phyloP scores from a whole-genome alignment of 306 rosid genomes.

The Pachyrhizus erosus region DNA sequence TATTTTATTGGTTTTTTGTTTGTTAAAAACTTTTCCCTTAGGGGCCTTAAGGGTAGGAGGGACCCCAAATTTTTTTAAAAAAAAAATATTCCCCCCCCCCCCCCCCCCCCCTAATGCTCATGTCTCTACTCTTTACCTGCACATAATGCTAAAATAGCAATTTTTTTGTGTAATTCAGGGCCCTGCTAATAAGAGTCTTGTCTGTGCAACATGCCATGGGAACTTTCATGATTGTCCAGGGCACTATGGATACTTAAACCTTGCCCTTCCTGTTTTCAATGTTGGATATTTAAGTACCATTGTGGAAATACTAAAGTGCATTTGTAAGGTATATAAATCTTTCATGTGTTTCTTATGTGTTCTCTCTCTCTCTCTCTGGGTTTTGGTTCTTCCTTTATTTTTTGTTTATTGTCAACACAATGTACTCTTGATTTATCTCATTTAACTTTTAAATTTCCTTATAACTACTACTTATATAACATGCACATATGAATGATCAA shows the following conservation, averaged over 20 bases:
- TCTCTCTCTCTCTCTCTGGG: not conserved
- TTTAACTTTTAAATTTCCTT: not conserved
- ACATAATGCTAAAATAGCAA: constrained; percentile 17
- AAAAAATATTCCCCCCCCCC: too few species aligned
- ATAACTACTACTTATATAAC: not conserved
- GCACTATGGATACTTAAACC: constrained; percentile 78
- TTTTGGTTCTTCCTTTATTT: constrained; percentile 12
- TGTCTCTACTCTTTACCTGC: not conserved
- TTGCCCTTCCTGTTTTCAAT: constrained; percentile 79
- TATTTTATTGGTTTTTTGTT: too few species aligned
- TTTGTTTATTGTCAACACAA: constrained; percentile 3
- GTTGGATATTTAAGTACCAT: constrained; percentile 67
- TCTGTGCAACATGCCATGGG: constrained; percentile 83
- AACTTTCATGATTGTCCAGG: constrained; percentile 70
- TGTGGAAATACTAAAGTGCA: constrained; percentile 81
- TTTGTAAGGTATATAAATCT: constrained; percentile 75
- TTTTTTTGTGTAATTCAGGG: constrained; percentile 60
- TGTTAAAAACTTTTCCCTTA: too few species aligned
- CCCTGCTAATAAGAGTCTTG: constrained; percentile 64
- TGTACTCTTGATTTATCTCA: not conserved
- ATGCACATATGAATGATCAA: constrained; percentile 7
- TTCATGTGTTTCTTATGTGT: not conserved
- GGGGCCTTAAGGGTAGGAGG: too few species aligned
- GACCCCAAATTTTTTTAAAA: too few species aligned
- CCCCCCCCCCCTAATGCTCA: constrained; percentile 6